Percentiles rank a stretch among this genome's conserved stretches.
These are phyloP conservation scores for Hippophae tibetana DNA, from an alignment of 306 rosid genomes.

Conservation along the genomic window DNA sequence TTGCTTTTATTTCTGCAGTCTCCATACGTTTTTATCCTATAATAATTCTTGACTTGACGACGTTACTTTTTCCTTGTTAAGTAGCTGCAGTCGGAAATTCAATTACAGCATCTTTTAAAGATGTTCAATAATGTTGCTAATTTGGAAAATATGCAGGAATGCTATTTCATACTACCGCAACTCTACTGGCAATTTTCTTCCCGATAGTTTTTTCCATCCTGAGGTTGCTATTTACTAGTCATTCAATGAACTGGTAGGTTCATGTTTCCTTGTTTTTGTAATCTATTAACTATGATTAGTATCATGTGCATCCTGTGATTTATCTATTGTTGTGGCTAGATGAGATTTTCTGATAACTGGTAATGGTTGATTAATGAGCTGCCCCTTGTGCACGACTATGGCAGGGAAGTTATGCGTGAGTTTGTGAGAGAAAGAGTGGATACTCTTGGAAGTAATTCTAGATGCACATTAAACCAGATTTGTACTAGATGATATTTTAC, in stretches of 20 bases:
- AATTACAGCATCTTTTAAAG: conserved; percentile 6
- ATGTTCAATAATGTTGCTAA: conserved; percentile 15
- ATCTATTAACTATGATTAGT: neutral
- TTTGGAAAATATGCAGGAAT: conserved; percentile 47
- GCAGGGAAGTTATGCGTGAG: too few species aligned
- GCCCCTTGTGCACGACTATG: neutral
- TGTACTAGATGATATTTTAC: too few species aligned
- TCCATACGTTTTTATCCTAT: conserved; percentile 1
- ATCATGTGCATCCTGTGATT: neutral
- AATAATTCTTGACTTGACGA: neutral
- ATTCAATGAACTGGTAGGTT: conserved; percentile 84
- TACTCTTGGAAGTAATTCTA: too few species aligned
- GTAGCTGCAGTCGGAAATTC: neutral
- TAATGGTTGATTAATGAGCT: conserved; percentile 9
- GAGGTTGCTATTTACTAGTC: conserved; percentile 50
- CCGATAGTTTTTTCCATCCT: conserved; percentile 61
- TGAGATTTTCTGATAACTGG: neutral
- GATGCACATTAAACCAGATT: too few species aligned
- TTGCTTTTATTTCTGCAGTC: conserved; percentile 8
- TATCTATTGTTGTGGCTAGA: conserved; percentile 4
- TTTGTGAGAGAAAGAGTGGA: too few species aligned
- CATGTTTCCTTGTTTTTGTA: neutral
- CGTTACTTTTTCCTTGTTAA: conserved; percentile 15
- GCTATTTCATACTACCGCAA: conserved; percentile 51
- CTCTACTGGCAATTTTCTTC: conserved; percentile 53